phyloP scores from a whole-genome alignment of 176 grass and related monocot genomes.

The Lolium perenne region DNA sequence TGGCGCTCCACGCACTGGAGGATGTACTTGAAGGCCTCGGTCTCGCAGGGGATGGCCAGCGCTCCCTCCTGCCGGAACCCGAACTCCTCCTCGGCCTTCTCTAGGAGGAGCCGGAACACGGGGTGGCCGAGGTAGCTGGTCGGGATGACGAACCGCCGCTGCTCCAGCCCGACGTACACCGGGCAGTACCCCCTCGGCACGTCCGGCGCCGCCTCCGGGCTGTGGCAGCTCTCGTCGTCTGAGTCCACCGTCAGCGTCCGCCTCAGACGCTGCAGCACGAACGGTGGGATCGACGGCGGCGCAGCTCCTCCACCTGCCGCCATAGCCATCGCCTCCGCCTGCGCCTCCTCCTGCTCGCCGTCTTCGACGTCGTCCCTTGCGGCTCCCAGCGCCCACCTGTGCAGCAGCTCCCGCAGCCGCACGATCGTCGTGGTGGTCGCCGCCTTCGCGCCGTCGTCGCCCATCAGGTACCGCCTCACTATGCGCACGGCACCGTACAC shows the following conservation, averaged over 20 bases:
- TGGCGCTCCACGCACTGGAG: conserved; percentile 79
- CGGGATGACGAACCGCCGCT: conserved; percentile 90
- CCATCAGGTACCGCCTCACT: conserved; percentile 4
- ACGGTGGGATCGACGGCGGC: conserved; percentile 48
- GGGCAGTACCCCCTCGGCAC: conserved; percentile 67
- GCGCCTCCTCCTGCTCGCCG: not conserved
- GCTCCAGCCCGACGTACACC: conserved; percentile 64
- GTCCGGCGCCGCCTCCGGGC: conserved; percentile 64
- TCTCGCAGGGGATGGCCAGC: conserved; percentile 77
- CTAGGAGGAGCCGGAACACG: conserved; percentile 80
- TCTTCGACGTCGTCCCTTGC: not conserved
- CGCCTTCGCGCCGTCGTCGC: conserved; percentile 45
- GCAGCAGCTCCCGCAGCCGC: conserved; percentile 71
- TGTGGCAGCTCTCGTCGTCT: conserved; percentile 73
- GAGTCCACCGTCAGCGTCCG: conserved; percentile 38
- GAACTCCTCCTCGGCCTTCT: conserved; percentile 86
- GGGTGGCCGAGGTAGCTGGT: conserved; percentile 72
- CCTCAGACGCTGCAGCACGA: conserved; percentile 51
- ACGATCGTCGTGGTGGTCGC: conserved; percentile 51
- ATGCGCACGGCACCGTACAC: not conserved
- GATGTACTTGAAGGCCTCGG: conserved; percentile 89
- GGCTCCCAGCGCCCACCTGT: conserved; percentile 60
- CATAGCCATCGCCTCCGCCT: not conserved
- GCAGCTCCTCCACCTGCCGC: not conserved
- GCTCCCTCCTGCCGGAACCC: conserved; percentile 70